Conservation (phyloP, 2,329 filamentous ascomycete genomes). For the Exserohilum rostratum region DNA sequence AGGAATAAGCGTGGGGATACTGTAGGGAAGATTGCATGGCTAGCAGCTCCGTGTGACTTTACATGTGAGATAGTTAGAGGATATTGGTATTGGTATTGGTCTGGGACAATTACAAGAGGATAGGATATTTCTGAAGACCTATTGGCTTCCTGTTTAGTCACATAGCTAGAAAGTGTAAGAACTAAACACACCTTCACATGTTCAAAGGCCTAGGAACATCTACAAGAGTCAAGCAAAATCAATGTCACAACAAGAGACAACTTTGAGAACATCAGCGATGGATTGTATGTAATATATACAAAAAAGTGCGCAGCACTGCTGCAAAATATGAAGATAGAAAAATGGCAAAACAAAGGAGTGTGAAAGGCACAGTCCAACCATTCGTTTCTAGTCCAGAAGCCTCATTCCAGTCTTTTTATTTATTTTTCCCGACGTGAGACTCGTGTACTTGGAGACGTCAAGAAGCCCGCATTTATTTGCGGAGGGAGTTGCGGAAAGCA, state of each 20-base stretch:
- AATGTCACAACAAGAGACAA: background rate
- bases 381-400: background rate
- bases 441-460: background rate
- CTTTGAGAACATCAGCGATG: background rate
- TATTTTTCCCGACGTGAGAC: background rate
- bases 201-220: no score
- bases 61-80: no score
- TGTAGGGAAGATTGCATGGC: no score
- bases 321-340: background rate
- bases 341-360: background rate
- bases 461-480: background rate
- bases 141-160: no score
- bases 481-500: constrained; percentile 10
- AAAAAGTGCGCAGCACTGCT: constrained; percentile 7
- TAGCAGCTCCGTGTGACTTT: no score
- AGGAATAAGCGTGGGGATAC: no score
- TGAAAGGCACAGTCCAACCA: background rate
- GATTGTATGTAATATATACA: constrained; percentile 6
- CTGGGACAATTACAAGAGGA: no score
- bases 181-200: no score
- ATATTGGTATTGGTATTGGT: no score
- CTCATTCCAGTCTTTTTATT: background rate
- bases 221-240: background rate
- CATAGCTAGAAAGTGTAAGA: no score
- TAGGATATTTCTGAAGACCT: no score